phyloP scores from a whole-genome alignment of 2,329 filamentous ascomycete genomes.

The Aspergillus fructus region DNA sequence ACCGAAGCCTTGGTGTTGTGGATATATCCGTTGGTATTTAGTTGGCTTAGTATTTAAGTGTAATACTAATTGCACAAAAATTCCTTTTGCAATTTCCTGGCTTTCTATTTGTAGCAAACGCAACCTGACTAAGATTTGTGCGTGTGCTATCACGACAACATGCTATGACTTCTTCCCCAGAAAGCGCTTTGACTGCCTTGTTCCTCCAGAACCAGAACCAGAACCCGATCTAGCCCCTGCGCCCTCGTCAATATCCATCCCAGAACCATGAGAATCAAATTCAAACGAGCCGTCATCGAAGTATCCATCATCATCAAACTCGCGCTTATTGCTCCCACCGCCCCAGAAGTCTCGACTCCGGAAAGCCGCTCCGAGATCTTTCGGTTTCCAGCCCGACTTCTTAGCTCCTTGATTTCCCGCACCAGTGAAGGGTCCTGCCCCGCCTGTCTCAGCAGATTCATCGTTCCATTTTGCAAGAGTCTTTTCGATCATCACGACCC shows the following conservation, averaged over 20 bases:
- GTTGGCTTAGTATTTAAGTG: constrained; percentile 6
- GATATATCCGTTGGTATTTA: constrained; percentile 16
- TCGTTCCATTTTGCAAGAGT: constrained; percentile 45
- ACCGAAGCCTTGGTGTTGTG: constrained; percentile 25
- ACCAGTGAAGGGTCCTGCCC: neutral
- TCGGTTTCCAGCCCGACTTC: constrained; percentile 12
- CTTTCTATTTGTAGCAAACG: neutral
- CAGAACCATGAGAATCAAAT: constrained; percentile 27
- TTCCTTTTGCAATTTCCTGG: neutral
- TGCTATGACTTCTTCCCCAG: constrained; percentile 35
- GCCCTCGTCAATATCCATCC: constrained; percentile 43
- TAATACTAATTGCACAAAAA: constrained; percentile 7
- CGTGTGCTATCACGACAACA: neutral
- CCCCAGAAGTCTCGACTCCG: constrained; percentile 11
- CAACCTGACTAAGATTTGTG: neutral
- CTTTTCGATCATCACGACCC: constrained; percentile 50
- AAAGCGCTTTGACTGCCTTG: constrained; percentile 37
- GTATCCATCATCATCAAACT: constrained; percentile 41
- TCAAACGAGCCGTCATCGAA: constrained; percentile 33
- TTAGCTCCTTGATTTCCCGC: constrained; percentile 4
- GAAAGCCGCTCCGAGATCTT: constrained; percentile 12
- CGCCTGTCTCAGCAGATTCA: constrained; percentile 15
- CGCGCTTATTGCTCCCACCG: constrained; percentile 40
- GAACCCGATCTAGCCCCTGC: constrained; percentile 25
- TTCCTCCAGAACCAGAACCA: constrained; percentile 16